These are phyloP conservation scores for Colletotrichum somersetense DNA, from an alignment of 2,329 filamentous ascomycete genomes.

Conservation along the genomic window DNA sequence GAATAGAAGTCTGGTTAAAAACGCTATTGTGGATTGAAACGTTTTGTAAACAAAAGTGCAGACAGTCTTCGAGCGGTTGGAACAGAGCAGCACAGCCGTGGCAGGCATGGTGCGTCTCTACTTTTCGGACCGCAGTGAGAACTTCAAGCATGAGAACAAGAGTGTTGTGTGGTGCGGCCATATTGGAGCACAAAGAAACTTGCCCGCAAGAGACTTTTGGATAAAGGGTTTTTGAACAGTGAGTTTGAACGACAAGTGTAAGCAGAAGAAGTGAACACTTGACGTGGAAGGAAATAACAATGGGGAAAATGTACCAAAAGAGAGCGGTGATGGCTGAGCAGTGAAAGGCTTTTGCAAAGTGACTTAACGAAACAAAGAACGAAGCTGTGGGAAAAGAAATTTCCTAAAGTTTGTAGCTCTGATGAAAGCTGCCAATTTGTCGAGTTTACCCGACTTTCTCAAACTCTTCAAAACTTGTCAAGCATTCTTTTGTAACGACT, in stretches of 20 bases:
- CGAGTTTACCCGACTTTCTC: background rate
- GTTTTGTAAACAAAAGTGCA: background rate
- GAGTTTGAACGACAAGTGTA: background rate
- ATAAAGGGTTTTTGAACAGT: background rate
- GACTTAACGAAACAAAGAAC: background rate
- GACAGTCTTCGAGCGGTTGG: background rate
- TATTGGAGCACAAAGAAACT: background rate
- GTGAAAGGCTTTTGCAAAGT: background rate
- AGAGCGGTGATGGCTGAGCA: background rate
- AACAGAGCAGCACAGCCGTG: background rate
- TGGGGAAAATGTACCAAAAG: background rate
- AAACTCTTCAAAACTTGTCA: no score
- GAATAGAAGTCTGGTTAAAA: background rate
- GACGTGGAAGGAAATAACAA: background rate
- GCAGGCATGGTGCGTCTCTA: background rate
- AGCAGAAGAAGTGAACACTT: background rate
- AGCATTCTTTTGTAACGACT: no score
- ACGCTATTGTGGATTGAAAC: background rate
- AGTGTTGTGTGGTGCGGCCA: background rate
- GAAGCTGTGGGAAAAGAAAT: background rate
- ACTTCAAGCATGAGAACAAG: background rate
- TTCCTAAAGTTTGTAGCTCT: rapidly evolving
- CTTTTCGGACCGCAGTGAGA: background rate
- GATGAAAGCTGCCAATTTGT: no score
- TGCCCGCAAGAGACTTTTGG: background rate